Base-by-base conservation (phyloP, 1,284 basidiomycete species). In the Sporisorium scitamineum region DNA sequence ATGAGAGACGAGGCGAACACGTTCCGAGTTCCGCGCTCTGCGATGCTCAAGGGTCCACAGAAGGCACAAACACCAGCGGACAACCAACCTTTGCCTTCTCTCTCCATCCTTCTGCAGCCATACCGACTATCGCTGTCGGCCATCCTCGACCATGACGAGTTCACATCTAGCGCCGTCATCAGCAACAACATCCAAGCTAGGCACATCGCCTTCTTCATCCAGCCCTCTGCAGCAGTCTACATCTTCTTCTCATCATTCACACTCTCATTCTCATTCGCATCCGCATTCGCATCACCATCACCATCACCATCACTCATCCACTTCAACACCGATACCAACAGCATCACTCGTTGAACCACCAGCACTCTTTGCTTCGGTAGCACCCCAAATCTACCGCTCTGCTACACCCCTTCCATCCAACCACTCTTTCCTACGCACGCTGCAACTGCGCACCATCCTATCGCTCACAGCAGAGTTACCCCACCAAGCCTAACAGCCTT, bases 381-480 rank as follows among this genome's bases (percentile, higher is more conserved):
- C 76, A 18, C 80, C 81, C 0, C 72, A 79, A 41, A 81, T 84
- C 56, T 83, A 78, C 29, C 80, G 82, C 14, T 78, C 70, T 5
- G 75, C 69, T 0, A 77, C 78, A 14, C 79, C 78, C 0, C 41
- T 66, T 0, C 65, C 74, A 4, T 59, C 62, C 13, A 79, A 67
- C 31, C 76, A 75, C 24, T 37, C 61, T 6, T 81, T 80, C 61
- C 50, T 83, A 0, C 67, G 71, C 32, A 63, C 70, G 0, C 71
- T 84, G 0, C 61, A 73, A 3, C 74, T 84, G 9, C 61, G 61
- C 11, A 84, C 78, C n/a, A 68, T 84, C 29, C 60, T 84, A 11
- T 68, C 79, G 5, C 71, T 84, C 5, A 79, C 81, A 0, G 76
- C 81, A 16, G 83, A 84, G 50, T 61, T 78, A 20, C 79, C 79